Base-by-base conservation (phyloP, 306 rosid genomes). In the Cicer pinnatifidum region DNA sequence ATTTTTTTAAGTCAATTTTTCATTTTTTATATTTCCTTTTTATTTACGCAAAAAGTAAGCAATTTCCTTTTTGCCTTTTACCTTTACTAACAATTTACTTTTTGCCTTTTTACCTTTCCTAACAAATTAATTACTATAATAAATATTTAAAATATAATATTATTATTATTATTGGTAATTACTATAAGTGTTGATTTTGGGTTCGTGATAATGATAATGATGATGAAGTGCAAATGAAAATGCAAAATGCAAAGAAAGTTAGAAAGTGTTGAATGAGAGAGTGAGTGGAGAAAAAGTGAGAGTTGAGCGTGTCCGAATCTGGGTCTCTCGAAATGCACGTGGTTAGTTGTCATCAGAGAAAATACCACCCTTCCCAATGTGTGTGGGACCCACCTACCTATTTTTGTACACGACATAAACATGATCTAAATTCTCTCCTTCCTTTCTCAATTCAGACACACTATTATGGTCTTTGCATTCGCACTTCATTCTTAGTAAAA, bases 311-410 rank as follows among this genome's bases (percentile, higher is more conserved):
- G 80, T 71, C 65, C 33, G 82, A 76, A 78, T 80, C 82, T 80
- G 81, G 6, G 78, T 51, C 82, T 75, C 72, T 78, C 82, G 85
- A 83, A 85, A 84, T 84, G 87, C 92, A 87, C 95, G 97, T 91
- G 97, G 87, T 79, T 63, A 82, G 93, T 90, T 88, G 75, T 59
- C 73, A 85, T 76, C 82, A 13, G 53, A 76, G 69, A 45, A 83
- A 69, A 81, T 75, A 84, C 47, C 11, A 37, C 11, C 28, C 64
- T 23, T 17, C 54, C 33, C 28, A 69, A 58, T 37, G 79, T 63
- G 44, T 58, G 52, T 83, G 86, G 91, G 91, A 3, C 23, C 93
- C 87, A 74, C 84, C 13, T 60, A 15, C 47, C 60, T 33, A 50
- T 76, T 74, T 33, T 41, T 68, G 76, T 85, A 84, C 82, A 85